Evolutionary conservation across 2,329 filamentous ascomycete species (phyloP), one percentile per base, ranked within the genome.

Genomic region (Diaporthe vexans): DNA sequence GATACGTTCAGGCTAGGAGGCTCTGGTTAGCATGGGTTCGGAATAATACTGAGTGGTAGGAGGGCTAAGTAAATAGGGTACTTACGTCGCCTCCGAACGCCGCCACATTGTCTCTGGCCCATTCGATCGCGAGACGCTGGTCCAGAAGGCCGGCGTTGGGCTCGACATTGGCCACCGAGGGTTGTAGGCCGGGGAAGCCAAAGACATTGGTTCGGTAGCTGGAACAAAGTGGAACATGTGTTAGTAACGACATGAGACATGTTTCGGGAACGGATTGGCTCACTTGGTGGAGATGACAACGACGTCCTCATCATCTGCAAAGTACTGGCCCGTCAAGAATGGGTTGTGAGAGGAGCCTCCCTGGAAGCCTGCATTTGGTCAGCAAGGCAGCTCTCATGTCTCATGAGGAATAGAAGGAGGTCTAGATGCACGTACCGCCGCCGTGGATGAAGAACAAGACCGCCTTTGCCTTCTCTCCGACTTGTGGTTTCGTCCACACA

Each of bases 381-480:
- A 68, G 63, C 5, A 26, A 13, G 33, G 13, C 24, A 26, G 4
- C 4, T 17, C 15, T 43, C 40, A 19, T 43, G 13, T 43, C 40
- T 43, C 15, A 17, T 7, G 6, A 19, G 40, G 15, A 43, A 43
- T 26, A 24, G 3, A 4, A 37, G 9, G 10, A 37, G 0, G 9
- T n/a, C 33, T 58, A 11, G n/a, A 11, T 33, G 15, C 43, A 52
- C 52, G 11, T 57, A 71, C 69, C 52, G 15, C 86, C 86, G 5
- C 86, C 86, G 63, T 84, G 81, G 10, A 87, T 82, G 82, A 84
- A 87, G 24, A 87, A 80, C 51, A 87, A 75, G 26, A 87, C 86
- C 4, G 86, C 80, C 57, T 84, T 86, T 58, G 81, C 80, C 29
- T 73, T 68, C 3, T 79, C 79, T 9, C 80, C 78, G 2, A 77